Evolutionary conservation across 108 stramenopile species (phyloP), one percentile per base, ranked within the genome.

Genomic region (Cyclotella cryptica): DNA sequence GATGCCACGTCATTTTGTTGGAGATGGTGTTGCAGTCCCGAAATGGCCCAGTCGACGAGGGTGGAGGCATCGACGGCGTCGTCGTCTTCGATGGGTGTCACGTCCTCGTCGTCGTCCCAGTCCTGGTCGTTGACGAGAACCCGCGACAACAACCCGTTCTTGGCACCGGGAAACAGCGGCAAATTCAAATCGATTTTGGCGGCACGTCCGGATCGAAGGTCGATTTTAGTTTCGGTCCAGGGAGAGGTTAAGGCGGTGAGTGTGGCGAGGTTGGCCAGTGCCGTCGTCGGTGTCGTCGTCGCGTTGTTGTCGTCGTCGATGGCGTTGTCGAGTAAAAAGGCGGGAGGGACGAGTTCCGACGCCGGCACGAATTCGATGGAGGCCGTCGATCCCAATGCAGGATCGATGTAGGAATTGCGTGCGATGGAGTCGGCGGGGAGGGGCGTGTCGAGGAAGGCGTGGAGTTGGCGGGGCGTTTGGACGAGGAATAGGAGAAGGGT

Each of bases 151-250:
- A 71, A 40, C 26, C 55, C 40, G 43, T 71, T 71, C 1, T 39
- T 52, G n/a, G 39, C 11, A 14, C 70, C 70, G 14, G 70, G 70
- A n/a, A 71, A 45, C 10, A 71, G 8, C 10, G 70, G 43, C 29
- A 19, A 35, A 14, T 29, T 47, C 22, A 66, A 28, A 68, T 39
- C 55, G 11, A 71, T 1, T 41, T 18, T 58, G 22, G 42, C 24
- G 1, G 51, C n/a, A 13, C 28, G 55, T 13, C 70, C 70, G 27
- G 70, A 71, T 43, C 51, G 47, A 7, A 55, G 40, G 21, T 71
- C 70, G 8, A 71, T 21, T 47, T 35, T 68, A 14, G 30, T 28
- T 1, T 61, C 35, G 12, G 11, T 39, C 15, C 35, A 17, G 9
- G 18, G 15, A 49, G 15, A n/a, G 15, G 47, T n/a, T 1, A 49